Conservation (phyloP, 2,329 filamentous ascomycete genomes). For the Nannizzia gypsea region DNA sequence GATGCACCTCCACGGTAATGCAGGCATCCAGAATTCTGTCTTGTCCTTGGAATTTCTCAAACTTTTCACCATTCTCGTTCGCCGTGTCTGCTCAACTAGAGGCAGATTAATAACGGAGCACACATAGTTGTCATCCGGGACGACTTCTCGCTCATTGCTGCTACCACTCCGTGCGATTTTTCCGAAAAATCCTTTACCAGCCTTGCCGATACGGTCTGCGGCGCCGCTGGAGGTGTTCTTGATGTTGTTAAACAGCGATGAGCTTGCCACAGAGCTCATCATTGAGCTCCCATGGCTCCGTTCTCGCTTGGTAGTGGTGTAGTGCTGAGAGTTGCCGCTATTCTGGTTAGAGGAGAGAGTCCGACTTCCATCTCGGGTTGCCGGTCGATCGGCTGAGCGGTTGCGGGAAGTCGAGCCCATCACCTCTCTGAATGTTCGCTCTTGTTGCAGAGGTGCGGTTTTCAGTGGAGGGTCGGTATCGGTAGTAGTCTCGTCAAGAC, state of each 20-base stretch:
- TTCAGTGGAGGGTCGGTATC: constrained; percentile 40
- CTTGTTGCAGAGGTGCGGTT: constrained; percentile 54
- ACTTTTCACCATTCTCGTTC: constrained; percentile 80
- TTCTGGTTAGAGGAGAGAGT: constrained; percentile 22
- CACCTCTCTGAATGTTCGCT: constrained; percentile 56
- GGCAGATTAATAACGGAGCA: constrained; percentile 77
- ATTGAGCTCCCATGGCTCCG: constrained; percentile 29
- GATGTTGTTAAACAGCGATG: constrained; percentile 59
- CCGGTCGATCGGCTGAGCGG: constrained; percentile 58
- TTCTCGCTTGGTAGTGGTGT: constrained; percentile 18
- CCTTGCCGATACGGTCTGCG: constrained; percentile 57
- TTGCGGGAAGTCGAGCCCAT: constrained; percentile 55
- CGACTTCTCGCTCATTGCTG: constrained; percentile 50
- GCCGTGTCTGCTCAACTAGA: constrained; percentile 76
- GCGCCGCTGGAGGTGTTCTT: constrained; percentile 61
- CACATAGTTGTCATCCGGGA: constrained; percentile 74
- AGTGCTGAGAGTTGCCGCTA: constrained; percentile 16
- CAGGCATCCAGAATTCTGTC: constrained; percentile 98
- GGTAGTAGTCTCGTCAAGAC: constrained; percentile 24
- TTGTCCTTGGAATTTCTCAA: constrained; percentile 83
- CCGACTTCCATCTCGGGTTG: constrained; percentile 14
- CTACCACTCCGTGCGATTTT: constrained; percentile 60
- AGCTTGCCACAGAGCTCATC: constrained; percentile 36
- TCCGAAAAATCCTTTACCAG: constrained; percentile 72
- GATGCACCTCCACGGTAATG: constrained; percentile 87